Evolutionary conservation across 139 green algal species (phyloP), one percentile per base, ranked within the genome.

Genomic region (Chlamydomonas sp.): DNA sequence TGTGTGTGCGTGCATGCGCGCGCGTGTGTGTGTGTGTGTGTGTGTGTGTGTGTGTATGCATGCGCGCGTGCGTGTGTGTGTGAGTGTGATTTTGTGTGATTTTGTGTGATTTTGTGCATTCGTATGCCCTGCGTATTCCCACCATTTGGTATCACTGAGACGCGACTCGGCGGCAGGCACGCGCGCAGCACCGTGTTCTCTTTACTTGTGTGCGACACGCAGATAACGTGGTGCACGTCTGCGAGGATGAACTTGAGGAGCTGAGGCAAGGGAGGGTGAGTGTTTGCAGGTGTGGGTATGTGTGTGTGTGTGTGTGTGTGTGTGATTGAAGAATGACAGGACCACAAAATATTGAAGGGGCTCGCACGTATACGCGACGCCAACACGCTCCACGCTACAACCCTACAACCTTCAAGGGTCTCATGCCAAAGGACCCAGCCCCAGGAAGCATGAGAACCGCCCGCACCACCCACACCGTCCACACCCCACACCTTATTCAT

Each of bases 61-160:
- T 54, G 43, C 20, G 43, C 20, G 43, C 16, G 43, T 54, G 43
- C 43, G 20, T 54, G 43, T 54, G 43, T 54, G 43, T 54, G 13
- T 54, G 43, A 26, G 43, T 54, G 43, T 54, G 43, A 26, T 26
- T 54, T 54, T 54, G 43, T 54, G 43, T 20, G 43, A 13, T 13
- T 26, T 54, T 54, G 43, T 54, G 43, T 54, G 20, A 26, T 13
- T 54, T 54, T 54, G 50, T 62, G 50, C n/a, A 62, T 62, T 8
- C n/a, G 50, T 10, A 31, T 62, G 50, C 50, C 24, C 50, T 29
- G 50, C 50, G 5, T 31, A 34, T 31, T 20, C 76, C 26, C 57
- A 88, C 83, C 94, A 58, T 99, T 99, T 39, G 94, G 94, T 31
- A 99, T 96, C 70, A 98, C 94, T 5, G 71, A 94, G n/a, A 98